Conservation (phyloP, 768 basidiomycete species). For the Pulveroboletus sp. region DNA sequence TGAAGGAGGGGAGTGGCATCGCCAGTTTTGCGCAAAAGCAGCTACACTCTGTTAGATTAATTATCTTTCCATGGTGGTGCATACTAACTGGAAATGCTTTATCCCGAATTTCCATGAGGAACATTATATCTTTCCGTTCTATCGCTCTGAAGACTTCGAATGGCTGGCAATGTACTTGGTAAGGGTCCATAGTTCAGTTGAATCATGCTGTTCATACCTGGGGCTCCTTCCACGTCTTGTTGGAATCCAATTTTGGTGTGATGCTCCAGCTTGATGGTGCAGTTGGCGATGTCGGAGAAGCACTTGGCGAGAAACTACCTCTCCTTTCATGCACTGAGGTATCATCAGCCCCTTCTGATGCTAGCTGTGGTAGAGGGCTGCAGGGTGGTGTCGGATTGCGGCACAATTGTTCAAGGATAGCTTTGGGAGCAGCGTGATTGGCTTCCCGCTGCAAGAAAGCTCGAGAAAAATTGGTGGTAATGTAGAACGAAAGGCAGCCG, state of each 20-base stretch:
- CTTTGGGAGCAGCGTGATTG: slow-evolving; percentile 49
- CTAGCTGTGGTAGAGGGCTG: slow-evolving; percentile 14
- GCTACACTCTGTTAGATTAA: slow-evolving; percentile 33
- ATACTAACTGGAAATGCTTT: slow-evolving; percentile 68
- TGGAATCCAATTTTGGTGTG: slow-evolving; percentile 10
- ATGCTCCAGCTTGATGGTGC: slow-evolving; percentile 13
- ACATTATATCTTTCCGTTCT: slow-evolving; percentile 77
- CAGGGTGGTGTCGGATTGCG: slow-evolving; percentile 40
- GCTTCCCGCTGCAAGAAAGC: slow-evolving; percentile 76
- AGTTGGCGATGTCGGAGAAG: slow-evolving; percentile 24
- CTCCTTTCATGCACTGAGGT: slow-evolving; percentile 8
- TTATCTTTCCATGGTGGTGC: neutral
- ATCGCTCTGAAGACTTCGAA: slow-evolving; percentile 79
- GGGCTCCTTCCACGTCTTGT: slow-evolving; percentile 46
- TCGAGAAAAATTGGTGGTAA: slow-evolving; percentile 33
- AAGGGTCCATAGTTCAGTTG: neutral
- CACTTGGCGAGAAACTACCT: slow-evolving; percentile 13
- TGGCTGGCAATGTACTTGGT: slow-evolving; percentile 32
- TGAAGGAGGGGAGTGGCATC: slow-evolving; percentile 87
- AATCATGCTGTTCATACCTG: slow-evolving; percentile 37
- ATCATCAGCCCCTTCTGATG: slow-evolving; percentile 21
- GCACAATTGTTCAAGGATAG: slow-evolving; percentile 52
- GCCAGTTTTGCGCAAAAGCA: slow-evolving; percentile 81
- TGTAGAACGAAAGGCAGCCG: slow-evolving; percentile 1
- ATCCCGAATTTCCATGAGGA: slow-evolving; percentile 80